These are phyloP conservation scores for Diaporthe vaccinii DNA, from an alignment of 2,329 filamentous ascomycete genomes.

Conservation along the genomic window DNA sequence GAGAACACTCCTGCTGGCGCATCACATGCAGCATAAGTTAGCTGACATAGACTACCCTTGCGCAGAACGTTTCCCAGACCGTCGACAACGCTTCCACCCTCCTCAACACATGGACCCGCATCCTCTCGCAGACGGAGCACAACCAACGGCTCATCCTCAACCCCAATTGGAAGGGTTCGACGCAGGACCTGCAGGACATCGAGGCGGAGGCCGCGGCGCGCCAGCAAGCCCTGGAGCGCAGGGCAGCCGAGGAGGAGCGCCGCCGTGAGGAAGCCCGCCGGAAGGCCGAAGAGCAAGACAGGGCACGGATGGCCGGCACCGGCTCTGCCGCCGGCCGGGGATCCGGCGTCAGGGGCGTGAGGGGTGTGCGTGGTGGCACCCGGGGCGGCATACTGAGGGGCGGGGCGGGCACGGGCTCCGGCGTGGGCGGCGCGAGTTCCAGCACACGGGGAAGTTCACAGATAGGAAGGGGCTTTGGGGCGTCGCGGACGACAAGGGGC, in stretches of 20 bases:
- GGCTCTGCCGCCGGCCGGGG: conserved; percentile 37
- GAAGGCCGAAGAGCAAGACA: conserved; percentile 73
- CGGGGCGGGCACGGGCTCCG: conserved; percentile 32
- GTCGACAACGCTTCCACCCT: conserved; percentile 90
- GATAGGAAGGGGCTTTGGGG: conserved; percentile 61
- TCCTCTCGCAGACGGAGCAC: conserved; percentile 96
- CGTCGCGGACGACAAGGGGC: conserved; percentile 49
- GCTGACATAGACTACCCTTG: conserved; percentile 35
- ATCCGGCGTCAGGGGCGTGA: conserved; percentile 28
- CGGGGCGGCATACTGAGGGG: conserved; percentile 37
- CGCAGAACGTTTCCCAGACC: conserved; percentile 84
- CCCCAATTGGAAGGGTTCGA: conserved; percentile 89
- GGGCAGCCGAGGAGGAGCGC: conserved; percentile 82
- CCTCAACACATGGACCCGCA: conserved; percentile 95
- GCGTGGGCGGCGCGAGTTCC: conserved; percentile 45
- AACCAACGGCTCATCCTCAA: conserved; percentile 93
- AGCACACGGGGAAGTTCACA: conserved; percentile 55
- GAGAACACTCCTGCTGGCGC: not conserved
- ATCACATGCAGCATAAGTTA: not conserved
- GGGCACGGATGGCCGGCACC: conserved; percentile 55
- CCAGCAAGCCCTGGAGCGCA: conserved; percentile 83
- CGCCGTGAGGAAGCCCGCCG: conserved; percentile 78
- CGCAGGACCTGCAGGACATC: conserved; percentile 86
- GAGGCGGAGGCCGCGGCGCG: conserved; percentile 83
- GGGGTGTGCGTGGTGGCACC: conserved; percentile 40